These are phyloP conservation scores for Termitomyces sp. DNA, from an alignment of 768 basidiomycete species.

Conservation along the genomic window DNA sequence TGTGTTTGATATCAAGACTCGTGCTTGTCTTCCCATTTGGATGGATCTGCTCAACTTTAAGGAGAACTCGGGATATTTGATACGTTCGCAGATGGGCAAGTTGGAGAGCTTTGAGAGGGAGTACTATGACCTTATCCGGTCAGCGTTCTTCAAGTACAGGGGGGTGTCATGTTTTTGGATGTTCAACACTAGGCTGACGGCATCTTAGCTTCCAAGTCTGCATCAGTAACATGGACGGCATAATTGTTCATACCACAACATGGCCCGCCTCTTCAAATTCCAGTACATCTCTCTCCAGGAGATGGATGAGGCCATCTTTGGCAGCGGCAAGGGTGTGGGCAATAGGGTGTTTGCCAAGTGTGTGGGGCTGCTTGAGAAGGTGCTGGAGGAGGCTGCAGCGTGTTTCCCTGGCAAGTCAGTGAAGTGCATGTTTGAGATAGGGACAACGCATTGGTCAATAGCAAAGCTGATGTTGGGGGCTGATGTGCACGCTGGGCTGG, in stretches of 20 bases:
- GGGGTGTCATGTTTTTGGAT: constrained; percentile 22
- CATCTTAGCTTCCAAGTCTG: constrained; percentile 83
- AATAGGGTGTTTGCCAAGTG: constrained; percentile 75
- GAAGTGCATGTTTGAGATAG: constrained; percentile 65
- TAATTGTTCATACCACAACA: constrained; percentile 88
- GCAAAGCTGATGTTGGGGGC: constrained; percentile 29
- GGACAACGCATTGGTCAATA: constrained; percentile 61
- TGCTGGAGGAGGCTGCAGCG: constrained; percentile 53
- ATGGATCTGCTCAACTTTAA: constrained; percentile 82
- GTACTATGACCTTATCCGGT: constrained; percentile 91
- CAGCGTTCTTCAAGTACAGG: constrained; percentile 94
- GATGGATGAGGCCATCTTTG: constrained; percentile 84
- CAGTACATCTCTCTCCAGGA: constrained; percentile 86
- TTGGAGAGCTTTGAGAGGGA: constrained; percentile 87
- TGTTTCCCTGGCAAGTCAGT: constrained; percentile 68
- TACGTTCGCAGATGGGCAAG: constrained; percentile 57
- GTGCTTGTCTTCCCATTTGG: constrained; percentile 81
- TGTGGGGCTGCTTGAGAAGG: constrained; percentile 62
- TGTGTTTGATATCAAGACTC: constrained; percentile 96
- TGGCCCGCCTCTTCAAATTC: constrained; percentile 84
- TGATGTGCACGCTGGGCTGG: constrained; percentile 34
- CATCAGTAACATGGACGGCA: constrained; percentile 96
- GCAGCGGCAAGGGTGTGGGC: constrained; percentile 51
- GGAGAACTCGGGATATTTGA: constrained; percentile 78
- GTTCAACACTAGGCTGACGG: neutral